A percentile compares a stretch with the other conserved stretches of the same genome.
Evolutionary conservation across 1,139 yeast species (phyloP).

Genomic region (Magnusiomyces tetraspermus): DNA sequence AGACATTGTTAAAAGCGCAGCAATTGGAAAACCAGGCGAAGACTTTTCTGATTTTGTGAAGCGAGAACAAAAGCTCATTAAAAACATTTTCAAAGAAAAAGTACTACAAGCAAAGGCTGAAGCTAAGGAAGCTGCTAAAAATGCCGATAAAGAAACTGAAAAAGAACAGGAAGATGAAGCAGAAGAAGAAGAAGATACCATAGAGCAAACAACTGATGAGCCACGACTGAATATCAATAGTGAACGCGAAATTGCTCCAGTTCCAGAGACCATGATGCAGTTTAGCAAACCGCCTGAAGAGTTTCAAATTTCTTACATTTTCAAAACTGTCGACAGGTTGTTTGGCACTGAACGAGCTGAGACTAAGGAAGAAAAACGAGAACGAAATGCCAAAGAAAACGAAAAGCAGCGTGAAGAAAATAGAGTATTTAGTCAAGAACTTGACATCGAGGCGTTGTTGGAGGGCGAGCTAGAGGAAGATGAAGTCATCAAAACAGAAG

Average conservation of each 20-base stretch:
- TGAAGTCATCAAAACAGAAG: not conserved
- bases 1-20: slow-evolving; percentile 27
- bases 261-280: not conserved
- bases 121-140: not conserved
- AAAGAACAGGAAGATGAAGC: not conserved
- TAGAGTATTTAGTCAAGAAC: not conserved
- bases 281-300: not conserved
- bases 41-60: not conserved
- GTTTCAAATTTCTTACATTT: slow-evolving; percentile 13
- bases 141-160: not conserved
- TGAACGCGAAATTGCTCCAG: not conserved
- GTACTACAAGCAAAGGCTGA: not conserved
- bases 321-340: slow-evolving; percentile 16
- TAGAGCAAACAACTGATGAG: no score
- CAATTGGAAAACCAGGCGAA: slow-evolving; percentile 11
- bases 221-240: not conserved
- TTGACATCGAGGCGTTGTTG: not conserved
- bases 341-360: slow-evolving; percentile 16
- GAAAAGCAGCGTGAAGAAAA: slow-evolving; percentile 4
- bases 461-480: not conserved
- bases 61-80: not conserved
- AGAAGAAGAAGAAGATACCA: no score
- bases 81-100: not conserved
- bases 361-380: slow-evolving; percentile 8
- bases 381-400: slow-evolving; percentile 1